Conservation (phyloP, 75 land plant species). For the Gnetum montanum region DNA sequence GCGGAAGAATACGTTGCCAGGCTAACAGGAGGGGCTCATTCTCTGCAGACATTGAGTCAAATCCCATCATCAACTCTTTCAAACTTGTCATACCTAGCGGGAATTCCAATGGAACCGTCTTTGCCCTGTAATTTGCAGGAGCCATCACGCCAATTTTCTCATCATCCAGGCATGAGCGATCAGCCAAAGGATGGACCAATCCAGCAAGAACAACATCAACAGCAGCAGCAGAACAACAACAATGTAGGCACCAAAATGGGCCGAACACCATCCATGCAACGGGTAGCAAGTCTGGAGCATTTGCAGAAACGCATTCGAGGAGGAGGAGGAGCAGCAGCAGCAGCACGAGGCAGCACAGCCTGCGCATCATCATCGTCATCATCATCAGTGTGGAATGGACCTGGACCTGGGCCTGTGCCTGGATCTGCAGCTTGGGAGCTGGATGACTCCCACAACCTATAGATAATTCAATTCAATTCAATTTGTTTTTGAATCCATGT, state of each 20-base stretch:
- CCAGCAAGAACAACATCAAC: neutral
- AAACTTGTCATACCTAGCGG: too few relatives aligned
- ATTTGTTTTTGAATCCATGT: too few relatives aligned
- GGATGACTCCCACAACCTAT: too few relatives aligned
- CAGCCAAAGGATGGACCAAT: neutral
- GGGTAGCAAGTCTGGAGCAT: slow-evolving; percentile 49
- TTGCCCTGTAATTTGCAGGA: slow-evolving; percentile 3
- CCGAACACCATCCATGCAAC: slow-evolving; percentile 52
- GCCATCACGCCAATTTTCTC: neutral
- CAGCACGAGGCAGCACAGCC: too few relatives aligned
- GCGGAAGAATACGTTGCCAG: slow-evolving; percentile 75
- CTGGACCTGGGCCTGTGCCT: too few relatives aligned
- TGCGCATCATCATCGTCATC: too few relatives aligned
- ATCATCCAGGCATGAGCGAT: neutral
- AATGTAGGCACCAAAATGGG: slow-evolving; percentile 27
- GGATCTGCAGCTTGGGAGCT: too few relatives aligned
- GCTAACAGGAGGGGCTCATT: slow-evolving; percentile 3
- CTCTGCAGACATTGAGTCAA: neutral
- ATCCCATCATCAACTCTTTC: too few relatives aligned
- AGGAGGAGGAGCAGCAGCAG: too few relatives aligned
- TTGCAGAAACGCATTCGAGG: slow-evolving; percentile 42
- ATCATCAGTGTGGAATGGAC: too few relatives aligned
- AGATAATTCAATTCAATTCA: too few relatives aligned
- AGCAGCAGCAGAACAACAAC: too few relatives aligned
- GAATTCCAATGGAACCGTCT: slow-evolving; percentile 1